Base-by-base conservation (phyloP, 2,329 filamentous ascomycete genomes). In the Elsinoe necatrix region DNA sequence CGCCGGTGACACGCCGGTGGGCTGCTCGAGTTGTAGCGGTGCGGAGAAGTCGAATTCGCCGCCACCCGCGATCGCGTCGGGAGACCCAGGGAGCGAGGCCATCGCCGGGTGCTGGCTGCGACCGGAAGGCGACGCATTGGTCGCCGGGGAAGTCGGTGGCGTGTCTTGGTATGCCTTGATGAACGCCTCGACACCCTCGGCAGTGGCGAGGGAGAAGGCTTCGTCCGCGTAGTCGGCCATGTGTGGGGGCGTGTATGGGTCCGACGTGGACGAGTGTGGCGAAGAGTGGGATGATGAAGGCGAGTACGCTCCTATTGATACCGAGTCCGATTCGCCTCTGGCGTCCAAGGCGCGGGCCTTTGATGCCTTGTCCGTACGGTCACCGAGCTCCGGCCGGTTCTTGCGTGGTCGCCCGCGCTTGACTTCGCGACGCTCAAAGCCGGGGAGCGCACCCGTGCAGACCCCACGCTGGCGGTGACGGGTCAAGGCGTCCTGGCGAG, bases 361-460 rank as follows among this genome's bases (percentile, higher is more conserved):
- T 54, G 68, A 73, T 34, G 81, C 77, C 63, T 85, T 85, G 12
- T 78, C 75, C 21, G 77, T 69, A 55, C 81, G 74, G 42, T 80
- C 73, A 37, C 82, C 80, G 68, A 80, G 74, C 57, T 82, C 80
- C 7, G 80, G 81, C 27, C 81, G 72, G 58, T 77, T 74, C 71
- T 85, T 85, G 72, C 80, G 80, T 18, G 82, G 82, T 42, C 82
- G 74, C 50, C 83, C 83, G 59, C 85, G 82, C 71, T 86, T 86
- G 25, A 85, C 79, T 51, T 83, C 78, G 11, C 61, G 47, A 62
- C 69, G 69, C 61, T 70, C 67, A 50, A 64, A 71, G 37, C 91
- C 91, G 61, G 95, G 89, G 65, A 97, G 95, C 4, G 90, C 92
- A 57, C 93, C 93, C 57, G 93, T 86, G 71, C 93, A 98, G 88